These are phyloP conservation scores for Amaranthus hypochondriacus DNA, from an alignment of 148 eudicot genomes.

Conservation along the genomic window DNA sequence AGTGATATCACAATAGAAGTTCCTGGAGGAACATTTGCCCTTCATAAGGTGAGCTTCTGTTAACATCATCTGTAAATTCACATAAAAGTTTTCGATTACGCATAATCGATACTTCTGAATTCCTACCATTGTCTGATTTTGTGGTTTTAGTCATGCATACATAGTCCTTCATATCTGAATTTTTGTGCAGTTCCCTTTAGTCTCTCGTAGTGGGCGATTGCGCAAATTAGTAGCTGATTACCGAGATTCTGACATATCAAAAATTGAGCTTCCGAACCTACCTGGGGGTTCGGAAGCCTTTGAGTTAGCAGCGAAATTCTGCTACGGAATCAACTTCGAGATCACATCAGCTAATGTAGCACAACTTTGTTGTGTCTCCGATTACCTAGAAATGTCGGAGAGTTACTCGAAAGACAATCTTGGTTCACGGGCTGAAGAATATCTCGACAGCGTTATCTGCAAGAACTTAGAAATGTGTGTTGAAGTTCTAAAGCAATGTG, in stretches of 20 bases:
- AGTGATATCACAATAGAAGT: slow-evolving; percentile 87
- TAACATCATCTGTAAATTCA: not conserved
- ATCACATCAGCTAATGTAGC: slow-evolving; percentile 78
- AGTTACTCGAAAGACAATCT: slow-evolving; percentile 74
- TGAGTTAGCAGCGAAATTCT: slow-evolving; percentile 87
- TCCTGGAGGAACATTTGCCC: slow-evolving; percentile 62
- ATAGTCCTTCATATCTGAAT: slow-evolving; percentile 2
- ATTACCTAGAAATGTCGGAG: slow-evolving; percentile 81
- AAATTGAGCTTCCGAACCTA: slow-evolving; percentile 50
- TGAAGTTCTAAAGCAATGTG: slow-evolving; percentile 78
- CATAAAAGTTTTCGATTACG: not conserved
- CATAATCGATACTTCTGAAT: not conserved
- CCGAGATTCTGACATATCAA: slow-evolving; percentile 51
- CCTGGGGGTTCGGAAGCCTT: slow-evolving; percentile 84
- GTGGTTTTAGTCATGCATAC: not conserved
- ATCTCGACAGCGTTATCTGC: slow-evolving; percentile 64
- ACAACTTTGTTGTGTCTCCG: slow-evolving; percentile 67
- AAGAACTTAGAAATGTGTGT: slow-evolving; percentile 79
- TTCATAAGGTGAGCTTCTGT: slow-evolving; percentile 68
- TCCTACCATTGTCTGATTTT: not conserved
- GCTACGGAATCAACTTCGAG: slow-evolving; percentile 85
- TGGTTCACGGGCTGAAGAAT: slow-evolving; percentile 69
- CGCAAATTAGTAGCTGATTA: slow-evolving; percentile 69
- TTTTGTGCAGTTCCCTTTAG: slow-evolving; percentile 76
- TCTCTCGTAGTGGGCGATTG: slow-evolving; percentile 75